A percentile compares a stretch with the other conserved stretches of the same genome.
Evolutionary conservation across 495 filamentous ascomycete genomes (phyloP).

Genomic region (Annulohypoxylon bovei): DNA sequence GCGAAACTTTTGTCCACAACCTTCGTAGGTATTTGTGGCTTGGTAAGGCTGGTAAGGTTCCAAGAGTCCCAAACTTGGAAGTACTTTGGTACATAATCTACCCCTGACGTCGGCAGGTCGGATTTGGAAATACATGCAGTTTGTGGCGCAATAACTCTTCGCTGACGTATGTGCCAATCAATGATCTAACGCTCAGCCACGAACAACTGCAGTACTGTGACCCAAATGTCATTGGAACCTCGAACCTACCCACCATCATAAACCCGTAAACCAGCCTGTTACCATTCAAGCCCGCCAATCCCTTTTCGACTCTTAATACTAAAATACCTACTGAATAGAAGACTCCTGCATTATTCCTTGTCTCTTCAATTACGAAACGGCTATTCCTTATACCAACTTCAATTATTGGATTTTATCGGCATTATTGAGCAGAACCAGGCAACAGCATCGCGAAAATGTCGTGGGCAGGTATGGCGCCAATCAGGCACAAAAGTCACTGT

Average conservation of each 20-base stretch:
- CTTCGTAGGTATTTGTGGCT: neutral
- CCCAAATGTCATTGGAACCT: slow-evolving; percentile 20
- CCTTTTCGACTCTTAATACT: slow-evolving; percentile 10
- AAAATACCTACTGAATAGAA: neutral
- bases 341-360: neutral
- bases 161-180: slow-evolving; percentile 6
- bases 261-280: slow-evolving; percentile 1
- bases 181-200: slow-evolving; percentile 30
- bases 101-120: neutral
- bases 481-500: neutral
- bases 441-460: slow-evolving; percentile 61
- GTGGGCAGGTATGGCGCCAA: slow-evolving; percentile 63
- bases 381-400: neutral
- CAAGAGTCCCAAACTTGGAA: neutral
- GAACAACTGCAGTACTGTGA: neutral
- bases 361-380: neutral
- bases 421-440: neutral
- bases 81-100: neutral
- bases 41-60: neutral
- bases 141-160: neutral
- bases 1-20: no score
- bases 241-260: slow-evolving; percentile 14
- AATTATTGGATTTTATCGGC: neutral
- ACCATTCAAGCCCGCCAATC: slow-evolving; percentile 26
- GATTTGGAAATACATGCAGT: neutral